Evolutionary conservation across 1,284 basidiomycete genomes (phyloP).

Genomic region (Trichosporon sp.): DNA sequence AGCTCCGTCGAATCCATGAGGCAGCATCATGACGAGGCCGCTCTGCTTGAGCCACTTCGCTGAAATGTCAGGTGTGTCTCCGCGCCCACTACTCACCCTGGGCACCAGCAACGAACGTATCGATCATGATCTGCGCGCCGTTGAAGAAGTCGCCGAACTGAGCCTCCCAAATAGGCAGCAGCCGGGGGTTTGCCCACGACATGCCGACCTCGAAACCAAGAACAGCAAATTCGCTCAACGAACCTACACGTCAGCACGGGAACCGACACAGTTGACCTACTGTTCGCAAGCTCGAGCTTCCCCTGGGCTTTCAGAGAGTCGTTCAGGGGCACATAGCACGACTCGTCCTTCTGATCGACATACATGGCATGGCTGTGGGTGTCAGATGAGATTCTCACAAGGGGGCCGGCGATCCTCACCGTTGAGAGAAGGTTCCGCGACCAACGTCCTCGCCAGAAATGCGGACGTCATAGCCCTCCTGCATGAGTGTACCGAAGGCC

Average conservation of each 20-base stretch:
- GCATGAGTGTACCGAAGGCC: constrained; percentile 80
- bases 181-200: constrained; percentile 77
- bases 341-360: constrained; percentile 79
- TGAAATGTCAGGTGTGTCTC: constrained; percentile 44
- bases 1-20: constrained; percentile 83
- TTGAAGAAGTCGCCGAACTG: constrained; percentile 89
- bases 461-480: constrained; percentile 75
- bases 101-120: constrained; percentile 78
- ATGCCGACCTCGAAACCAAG: constrained; percentile 85
- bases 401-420: constrained; percentile 56
- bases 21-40: constrained; percentile 79
- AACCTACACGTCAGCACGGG: constrained; percentile 60
- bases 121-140: constrained; percentile 82
- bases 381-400: neutral
- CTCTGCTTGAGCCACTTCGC: constrained; percentile 94
- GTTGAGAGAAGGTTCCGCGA: constrained; percentile 83
- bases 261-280: constrained; percentile 54
- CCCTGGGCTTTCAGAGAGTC: constrained; percentile 61
- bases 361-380: constrained; percentile 76
- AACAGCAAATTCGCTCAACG: constrained; percentile 79
- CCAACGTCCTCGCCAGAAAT: constrained; percentile 90
- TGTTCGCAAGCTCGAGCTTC: constrained; percentile 79
- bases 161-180: constrained; percentile 87
- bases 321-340: constrained; percentile 76
- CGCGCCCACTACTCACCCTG: constrained; percentile 64